These are phyloP conservation scores for Camellia granthamiana DNA, from an alignment of 148 eudicot genomes.

Conservation along the genomic window DNA sequence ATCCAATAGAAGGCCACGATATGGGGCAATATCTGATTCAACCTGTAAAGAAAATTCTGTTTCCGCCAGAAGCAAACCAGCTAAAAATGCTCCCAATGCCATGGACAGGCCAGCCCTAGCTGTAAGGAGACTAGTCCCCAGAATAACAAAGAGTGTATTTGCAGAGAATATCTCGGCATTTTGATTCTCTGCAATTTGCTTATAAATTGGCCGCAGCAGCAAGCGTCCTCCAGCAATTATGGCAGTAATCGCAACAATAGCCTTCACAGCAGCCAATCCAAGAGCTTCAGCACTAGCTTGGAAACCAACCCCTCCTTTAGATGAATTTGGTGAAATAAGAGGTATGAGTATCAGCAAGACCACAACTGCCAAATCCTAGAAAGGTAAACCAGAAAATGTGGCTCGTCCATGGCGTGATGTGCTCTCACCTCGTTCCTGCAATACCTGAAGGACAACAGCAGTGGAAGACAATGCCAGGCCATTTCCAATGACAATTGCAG, in stretches of 20 bases:
- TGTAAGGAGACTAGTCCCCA: slow-evolving; percentile 97
- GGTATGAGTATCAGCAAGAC: no score
- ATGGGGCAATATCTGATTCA: slow-evolving; percentile 99
- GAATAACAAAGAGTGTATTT: slow-evolving; percentile 87
- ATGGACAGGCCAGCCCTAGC: slow-evolving; percentile 99
- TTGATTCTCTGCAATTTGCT: slow-evolving; percentile 94
- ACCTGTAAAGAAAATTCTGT: slow-evolving; percentile 98
- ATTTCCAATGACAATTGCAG: no score
- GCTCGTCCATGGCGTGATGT: no score
- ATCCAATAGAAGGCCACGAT: slow-evolving; percentile 97
- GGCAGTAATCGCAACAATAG: slow-evolving; percentile 89
- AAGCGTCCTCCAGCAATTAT: slow-evolving; percentile 98
- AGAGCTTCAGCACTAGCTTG: slow-evolving; percentile 99
- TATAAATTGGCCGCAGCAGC: slow-evolving; percentile 98
- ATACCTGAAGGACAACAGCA: no score
- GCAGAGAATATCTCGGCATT: slow-evolving; percentile 99
- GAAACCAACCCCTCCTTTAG: slow-evolving; percentile 94
- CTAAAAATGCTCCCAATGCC: slow-evolving; percentile 98
- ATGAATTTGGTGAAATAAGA: no score
- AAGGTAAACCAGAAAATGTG: no score
- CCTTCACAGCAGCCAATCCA: slow-evolving; percentile 97
- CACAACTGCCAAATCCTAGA: no score
- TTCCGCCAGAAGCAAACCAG: slow-evolving; percentile 99
- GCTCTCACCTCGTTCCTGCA: no score
- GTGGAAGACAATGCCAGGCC: no score